Evolutionary conservation across 1,284 basidiomycete species (phyloP), one percentile per base, ranked within the genome.

Genomic region (Ceratobasidium papillatum): DNA sequence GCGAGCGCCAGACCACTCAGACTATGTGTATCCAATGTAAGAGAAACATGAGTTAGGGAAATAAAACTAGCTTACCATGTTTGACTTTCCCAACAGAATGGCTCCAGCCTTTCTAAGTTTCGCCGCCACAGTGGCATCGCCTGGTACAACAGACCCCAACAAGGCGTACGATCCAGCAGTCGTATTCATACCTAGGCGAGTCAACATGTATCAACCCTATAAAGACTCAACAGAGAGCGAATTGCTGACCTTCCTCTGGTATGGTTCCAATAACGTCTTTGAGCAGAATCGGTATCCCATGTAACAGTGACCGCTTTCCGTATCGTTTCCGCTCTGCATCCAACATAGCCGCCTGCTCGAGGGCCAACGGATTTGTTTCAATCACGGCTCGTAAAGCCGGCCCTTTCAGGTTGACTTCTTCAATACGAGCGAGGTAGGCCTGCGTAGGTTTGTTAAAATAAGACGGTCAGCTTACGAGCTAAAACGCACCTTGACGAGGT

Each of bases 251-350:
- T 80, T 90, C 89, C 12, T 83, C 83, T 3, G 84, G 81, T 32
- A 86, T 76, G 0, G 89, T 91, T 0, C 85, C 89, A 41, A 91
- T 90, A 78, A 91, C 91, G 79, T 91, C 90, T 81, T 93, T 93
- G 71, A 93, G 78, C 1, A 92, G 81, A 52, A 92, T 84, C 5
- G 91, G 91, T 36, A 93, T 91, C 0, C 91, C 91, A 78, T 92
- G 90, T 51, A 93, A 80, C 0, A 81, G 78, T n/a, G 90, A 85
- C 11, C 89, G 84, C 7, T 83, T 82, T 0, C 88, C 87, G 0
- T 78, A 82, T 1, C 68, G 61, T 27, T 81, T 81, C 1, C 90
- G 83, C 78, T 91, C 90, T 0, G 78, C 76, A 75, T 92, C 91
- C 8, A 91, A 81, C 2, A 80, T 81, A 0, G 84, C 85, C 11